Conservation (phyloP, 331 rosid genomes). For the Phaseolus coccineus region DNA sequence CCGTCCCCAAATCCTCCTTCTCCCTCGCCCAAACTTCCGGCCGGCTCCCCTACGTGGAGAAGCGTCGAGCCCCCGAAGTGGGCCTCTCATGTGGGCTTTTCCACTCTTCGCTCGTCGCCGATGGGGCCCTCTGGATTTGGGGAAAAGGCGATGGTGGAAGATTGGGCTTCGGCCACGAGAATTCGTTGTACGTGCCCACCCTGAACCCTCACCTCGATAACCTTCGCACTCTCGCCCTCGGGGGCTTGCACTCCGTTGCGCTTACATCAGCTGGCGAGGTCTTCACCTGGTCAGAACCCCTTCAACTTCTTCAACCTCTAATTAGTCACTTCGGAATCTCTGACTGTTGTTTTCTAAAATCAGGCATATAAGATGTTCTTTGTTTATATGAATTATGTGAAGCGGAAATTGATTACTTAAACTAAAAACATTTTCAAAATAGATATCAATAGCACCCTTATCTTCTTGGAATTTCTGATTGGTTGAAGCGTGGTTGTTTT, state of each 20-base stretch:
- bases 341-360: not conserved
- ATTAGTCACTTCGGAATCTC: not conserved
- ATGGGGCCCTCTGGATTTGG: conserved; percentile 86
- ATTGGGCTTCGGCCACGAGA: conserved; percentile 88
- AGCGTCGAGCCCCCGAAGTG: conserved; percentile 49
- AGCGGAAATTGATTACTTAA: not conserved
- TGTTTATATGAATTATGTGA: not conserved
- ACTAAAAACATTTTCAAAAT: too few relatives aligned
- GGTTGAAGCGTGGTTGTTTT: too few relatives aligned
- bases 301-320: not conserved
- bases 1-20: conserved; percentile 63
- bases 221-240: conserved; percentile 67
- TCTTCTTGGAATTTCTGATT: too few relatives aligned
- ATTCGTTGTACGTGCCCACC: conserved; percentile 72
- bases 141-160: conserved; percentile 98
- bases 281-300: conserved; percentile 82
- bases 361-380: not conserved
- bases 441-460: not conserved
- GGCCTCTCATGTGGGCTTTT: conserved; percentile 93
- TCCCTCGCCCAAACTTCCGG: conserved; percentile 67
- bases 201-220: conserved; percentile 71
- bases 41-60: not conserved
- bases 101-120: conserved; percentile 74
- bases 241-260: conserved; percentile 84
- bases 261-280: conserved; percentile 71